A percentile compares a stretch with the other conserved stretches of the same genome.
Evolutionary conservation across 2,329 filamentous ascomycete genomes (phyloP).

Genomic region (Sporothrix protearum): DNA sequence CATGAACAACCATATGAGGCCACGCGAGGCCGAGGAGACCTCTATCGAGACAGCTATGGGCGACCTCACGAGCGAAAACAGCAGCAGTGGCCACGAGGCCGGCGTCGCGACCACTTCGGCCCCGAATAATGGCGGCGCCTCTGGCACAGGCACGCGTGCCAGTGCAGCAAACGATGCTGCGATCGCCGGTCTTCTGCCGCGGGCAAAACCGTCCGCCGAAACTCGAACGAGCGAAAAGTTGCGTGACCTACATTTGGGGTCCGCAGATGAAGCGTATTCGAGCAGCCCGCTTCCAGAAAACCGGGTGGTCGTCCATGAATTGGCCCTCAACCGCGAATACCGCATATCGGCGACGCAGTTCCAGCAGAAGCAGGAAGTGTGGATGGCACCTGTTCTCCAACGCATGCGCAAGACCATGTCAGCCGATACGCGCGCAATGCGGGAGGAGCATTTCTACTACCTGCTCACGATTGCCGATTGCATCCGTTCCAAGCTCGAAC

Average conservation of each 20-base stretch:
- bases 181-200: constrained; percentile 18
- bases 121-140: background rate
- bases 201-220: constrained; percentile 10
- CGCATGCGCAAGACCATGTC: constrained; percentile 63
- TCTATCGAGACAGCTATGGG: constrained; percentile 39
- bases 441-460: constrained; percentile 63
- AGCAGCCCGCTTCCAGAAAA: constrained; percentile 64
- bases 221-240: constrained; percentile 36
- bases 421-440: constrained; percentile 60
- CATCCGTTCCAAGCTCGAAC: constrained; percentile 67
- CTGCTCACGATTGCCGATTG: constrained; percentile 68
- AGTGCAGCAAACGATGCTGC: constrained; percentile 16
- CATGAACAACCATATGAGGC: constrained; percentile 60
- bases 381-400: constrained; percentile 50
- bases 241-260: constrained; percentile 36
- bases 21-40: constrained; percentile 56
- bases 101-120: background rate
- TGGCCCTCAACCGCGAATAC: constrained; percentile 76
- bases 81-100: background rate
- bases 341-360: constrained; percentile 62
- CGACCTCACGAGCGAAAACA: constrained; percentile 33
- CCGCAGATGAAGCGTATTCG: constrained; percentile 31
- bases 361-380: constrained; percentile 52
- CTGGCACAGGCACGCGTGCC: background rate
- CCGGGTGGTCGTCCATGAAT: constrained; percentile 70